Conservation (phyloP, 306 rosid genomes). For the Luffa aegyptiaca region DNA sequence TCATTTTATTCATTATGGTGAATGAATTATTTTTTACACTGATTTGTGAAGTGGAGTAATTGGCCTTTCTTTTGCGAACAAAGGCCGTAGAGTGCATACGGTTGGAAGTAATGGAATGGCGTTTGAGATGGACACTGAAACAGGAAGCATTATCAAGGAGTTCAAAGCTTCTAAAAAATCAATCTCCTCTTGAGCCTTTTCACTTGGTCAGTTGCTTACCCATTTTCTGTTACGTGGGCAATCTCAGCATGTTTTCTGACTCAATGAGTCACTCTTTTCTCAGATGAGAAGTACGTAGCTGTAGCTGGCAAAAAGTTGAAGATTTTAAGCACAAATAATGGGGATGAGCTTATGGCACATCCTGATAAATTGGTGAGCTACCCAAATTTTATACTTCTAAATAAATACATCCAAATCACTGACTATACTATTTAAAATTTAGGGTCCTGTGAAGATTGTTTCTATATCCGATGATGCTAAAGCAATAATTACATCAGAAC, state of each 20-base stretch:
- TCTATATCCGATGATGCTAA: slow-evolving; percentile 37
- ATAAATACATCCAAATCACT: neutral
- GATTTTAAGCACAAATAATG: slow-evolving; percentile 33
- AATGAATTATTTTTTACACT: neutral
- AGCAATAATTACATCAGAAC: slow-evolving; percentile 33
- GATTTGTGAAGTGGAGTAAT: slow-evolving; percentile 29
- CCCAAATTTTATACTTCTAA: slow-evolving; percentile 1
- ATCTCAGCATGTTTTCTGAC: neutral
- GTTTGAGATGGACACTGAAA: slow-evolving; percentile 25
- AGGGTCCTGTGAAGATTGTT: slow-evolving; percentile 23
- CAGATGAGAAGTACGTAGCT: slow-evolving; percentile 41
- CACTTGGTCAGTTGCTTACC: slow-evolving; percentile 32
- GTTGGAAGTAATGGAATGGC: slow-evolving; percentile 40
- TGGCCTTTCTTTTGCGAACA: slow-evolving; percentile 38
- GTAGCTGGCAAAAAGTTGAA: slow-evolving; percentile 29
- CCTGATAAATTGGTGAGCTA: slow-evolving; percentile 30
- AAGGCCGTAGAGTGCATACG: slow-evolving; percentile 26
- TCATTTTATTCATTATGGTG: neutral
- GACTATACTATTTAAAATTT: neutral
- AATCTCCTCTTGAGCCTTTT: slow-evolving; percentile 34
- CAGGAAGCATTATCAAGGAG: slow-evolving; percentile 28
- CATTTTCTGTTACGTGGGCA: neutral
- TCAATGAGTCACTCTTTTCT: slow-evolving; percentile 9
- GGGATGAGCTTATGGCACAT: slow-evolving; percentile 28
- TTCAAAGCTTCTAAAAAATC: slow-evolving; percentile 39